Evolutionary conservation across 208 protist genomes (phyloP), one percentile per base, ranked within the genome.

Genomic region (Leishmania tarentolae): DNA sequence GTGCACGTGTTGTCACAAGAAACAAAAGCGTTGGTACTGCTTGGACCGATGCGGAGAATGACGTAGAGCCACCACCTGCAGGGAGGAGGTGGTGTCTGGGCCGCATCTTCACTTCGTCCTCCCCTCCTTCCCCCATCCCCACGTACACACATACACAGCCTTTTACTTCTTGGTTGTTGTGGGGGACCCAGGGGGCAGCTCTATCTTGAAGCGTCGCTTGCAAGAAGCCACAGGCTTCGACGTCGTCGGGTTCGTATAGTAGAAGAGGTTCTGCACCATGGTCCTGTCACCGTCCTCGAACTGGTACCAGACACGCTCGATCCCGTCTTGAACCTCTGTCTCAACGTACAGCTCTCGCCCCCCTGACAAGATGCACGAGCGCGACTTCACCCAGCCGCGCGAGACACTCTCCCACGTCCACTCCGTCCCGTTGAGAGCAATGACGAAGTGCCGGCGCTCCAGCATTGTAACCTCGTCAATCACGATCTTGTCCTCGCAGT

Each of bases 291-390:
- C 70, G 17, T 89, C 78, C 17, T 81, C 50, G 42, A 86, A 83
- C 42, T 80, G 81, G 79, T 84, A 90, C 86, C 88, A 94, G 3
- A 77, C 65, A 2, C 87, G 89, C 82, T 92, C 87, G 1, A 94
- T 84, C 9, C 85, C 88, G 13, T 82, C 65, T 3, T 44, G 57
- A 2, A 90, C 72, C 11, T 83, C 40, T 15, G 86, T 89, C 77
- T 92, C 87, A 42, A 94, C 79, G 63, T 86, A 94, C 47, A 94
- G 80, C 72, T 85, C 75, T 0, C 78, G 63, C 35, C 89, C 91
- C 7, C 57, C 79, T 0, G 83, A 56, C 72, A 89, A 75, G n/a
- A 94, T 77, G 75, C 85, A 91, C 4, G 91, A 85, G 24, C 86
- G 87, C 7, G 86, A 88, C 50, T 31, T 69, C 24, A 92, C 31